Evolutionary conservation across 306 rosid species (phyloP), one percentile per base, ranked within the genome.

Genomic region (Cercis canadensis): DNA sequence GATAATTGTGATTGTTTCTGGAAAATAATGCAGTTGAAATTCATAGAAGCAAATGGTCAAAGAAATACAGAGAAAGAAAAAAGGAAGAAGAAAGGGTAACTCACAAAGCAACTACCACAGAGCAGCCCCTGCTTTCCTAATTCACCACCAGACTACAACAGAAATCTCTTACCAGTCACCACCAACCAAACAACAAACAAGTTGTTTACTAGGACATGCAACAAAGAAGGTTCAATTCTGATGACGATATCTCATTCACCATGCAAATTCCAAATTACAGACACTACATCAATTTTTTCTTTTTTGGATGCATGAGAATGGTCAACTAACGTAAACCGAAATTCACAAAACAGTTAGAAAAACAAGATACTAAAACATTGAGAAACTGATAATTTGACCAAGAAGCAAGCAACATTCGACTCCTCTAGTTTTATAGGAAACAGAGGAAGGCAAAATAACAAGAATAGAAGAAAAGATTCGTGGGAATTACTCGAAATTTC

Each of bases 181-280:
- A 47, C 24, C 15, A 29, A 76, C 62, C 57, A 70, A 81, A 69
- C 57, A 36, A 62, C 19, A 65, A 56, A 36, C 43, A 43, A 43
- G 2, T 43, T 13, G 65, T 59, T 37, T 46, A 56, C 53, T 12
- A n/a, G 44, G 15, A 57, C 69, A 64, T 49, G 80, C 58, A 65
- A 18, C 56, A 52, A 40, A 75, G 62, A 68, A 6, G 76, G 76
- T n/a, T 72, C 52, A 41, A 57, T 61, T 57, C 13, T 65, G 36
- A 58, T 43, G 31, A 73, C 17, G 17, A 67, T 64, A 65, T 50
- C 71, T 34, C 13, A 74, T 6, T 51, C 41, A 46, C 7, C 72
- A 67, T 54, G 67, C 82, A 74, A 44, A 9, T 8, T 52, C 63
- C 59, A 61, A 67, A 60, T 21, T 24, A 43, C 60, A 56, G 0